Evolutionary conservation across 768 basidiomycete species (phyloP).

Genomic region (Fomitopsis pulvina): DNA sequence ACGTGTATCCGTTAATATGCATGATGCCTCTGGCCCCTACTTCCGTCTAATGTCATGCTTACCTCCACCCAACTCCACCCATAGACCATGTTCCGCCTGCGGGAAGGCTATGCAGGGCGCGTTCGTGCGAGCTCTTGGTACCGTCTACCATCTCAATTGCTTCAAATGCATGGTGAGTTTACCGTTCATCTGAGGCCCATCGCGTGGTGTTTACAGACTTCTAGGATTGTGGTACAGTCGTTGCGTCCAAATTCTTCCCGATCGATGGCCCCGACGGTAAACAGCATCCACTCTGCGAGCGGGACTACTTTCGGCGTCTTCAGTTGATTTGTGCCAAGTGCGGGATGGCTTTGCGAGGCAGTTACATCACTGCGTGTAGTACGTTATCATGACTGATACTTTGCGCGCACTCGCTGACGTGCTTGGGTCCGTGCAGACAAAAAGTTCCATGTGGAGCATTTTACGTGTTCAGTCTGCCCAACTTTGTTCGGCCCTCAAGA

Average conservation of each 20-base stretch:
- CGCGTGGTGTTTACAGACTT: slow-evolving; percentile 6
- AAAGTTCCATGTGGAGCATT: slow-evolving; percentile 99
- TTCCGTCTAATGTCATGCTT: not conserved
- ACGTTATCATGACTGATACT: slow-evolving; percentile 28
- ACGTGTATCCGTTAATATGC: not conserved
- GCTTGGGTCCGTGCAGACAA: slow-evolving; percentile 57
- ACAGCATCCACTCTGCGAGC: slow-evolving; percentile 94
- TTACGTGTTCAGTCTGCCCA: slow-evolving; percentile 95
- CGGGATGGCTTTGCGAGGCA: slow-evolving; percentile 87
- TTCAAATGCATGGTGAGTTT: slow-evolving; percentile 90
- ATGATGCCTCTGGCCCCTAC: not conserved
- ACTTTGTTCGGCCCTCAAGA: slow-evolving; percentile 97
- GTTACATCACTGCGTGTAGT: slow-evolving; percentile 99
- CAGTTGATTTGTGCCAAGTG: slow-evolving; percentile 97
- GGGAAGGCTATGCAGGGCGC: slow-evolving; percentile 86
- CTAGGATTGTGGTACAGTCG: slow-evolving; percentile 93
- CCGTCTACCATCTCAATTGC: slow-evolving; percentile 94
- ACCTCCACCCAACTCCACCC: not conserved
- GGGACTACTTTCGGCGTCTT: slow-evolving; percentile 94
- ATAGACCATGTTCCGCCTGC: slow-evolving; percentile 70
- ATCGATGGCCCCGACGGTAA: slow-evolving; percentile 87
- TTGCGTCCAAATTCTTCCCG: slow-evolving; percentile 98
- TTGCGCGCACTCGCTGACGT: not conserved
- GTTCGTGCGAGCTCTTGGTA: slow-evolving; percentile 91
- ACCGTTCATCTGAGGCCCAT: slow-evolving; percentile 5